Base-by-base conservation (phyloP, 805 yeast species). In the Zygoascus bituminiphila region DNA sequence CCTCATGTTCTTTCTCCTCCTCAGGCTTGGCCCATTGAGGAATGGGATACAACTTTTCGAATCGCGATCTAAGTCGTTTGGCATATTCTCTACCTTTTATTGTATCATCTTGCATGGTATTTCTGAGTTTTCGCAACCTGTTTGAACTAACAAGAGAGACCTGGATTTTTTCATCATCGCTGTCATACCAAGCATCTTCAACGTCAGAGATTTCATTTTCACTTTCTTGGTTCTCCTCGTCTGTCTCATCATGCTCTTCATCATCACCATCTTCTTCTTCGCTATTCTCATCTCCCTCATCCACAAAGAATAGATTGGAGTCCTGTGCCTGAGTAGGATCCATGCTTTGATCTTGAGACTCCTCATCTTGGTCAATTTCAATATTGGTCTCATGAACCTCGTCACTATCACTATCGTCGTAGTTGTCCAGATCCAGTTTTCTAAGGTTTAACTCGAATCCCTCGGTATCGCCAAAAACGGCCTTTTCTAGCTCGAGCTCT, bases 401-500 rank as follows among this genome's bases (percentile, higher is more conserved):
- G 54, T 65, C 70, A 54, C 72, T 67, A 45, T 67, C 54, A 4
- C n/a, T 10, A 9, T 12, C 39, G 9, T 17, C 42, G 10, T 62
- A 63, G 35, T 64, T 62, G 6, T 81, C 68, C 52, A 81, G 74
- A 55, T 82, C 87, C 45, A 80, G 68, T 50, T 75, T 74, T 48
- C 74, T 79, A 60, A 87, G 70, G 51, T 81, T 83, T 26, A 65
- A 61, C 58, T 81, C 85, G 67, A 84, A 83, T 25, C 91, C 84
- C 48, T 79, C 84, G 2, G 74, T 57, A 62, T 93, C 98, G 14
- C 98, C 98, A 67, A 93, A 89, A 3, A 93, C 95, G 12, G 87
- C 72, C 63, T 78, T 84, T 54, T 89, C 95, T 45, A 93, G 74
- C 48, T 69, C 75, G 39, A 81, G 57, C 65, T 93, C 98, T 62